Base-by-base conservation (phyloP, 441 rosid species). In the Heliophila coronopifolia region DNA sequence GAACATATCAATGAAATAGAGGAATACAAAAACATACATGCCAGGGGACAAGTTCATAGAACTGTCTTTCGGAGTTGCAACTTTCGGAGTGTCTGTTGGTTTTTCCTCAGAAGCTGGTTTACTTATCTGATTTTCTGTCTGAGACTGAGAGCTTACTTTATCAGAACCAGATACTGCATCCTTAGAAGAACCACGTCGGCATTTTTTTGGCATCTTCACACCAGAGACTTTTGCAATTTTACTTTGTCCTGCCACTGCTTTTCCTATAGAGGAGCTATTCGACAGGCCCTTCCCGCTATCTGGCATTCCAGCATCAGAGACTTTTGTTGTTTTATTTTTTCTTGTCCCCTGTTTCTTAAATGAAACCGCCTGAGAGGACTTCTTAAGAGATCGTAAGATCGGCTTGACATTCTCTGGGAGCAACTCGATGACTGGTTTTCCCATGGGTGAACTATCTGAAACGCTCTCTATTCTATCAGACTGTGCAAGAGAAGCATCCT, bases 81-180 rank as follows among this genome's bases (percentile, higher is more conserved):
- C 54, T 69, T 75, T 86, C 44, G 92, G 78, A 36, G 74, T 70
- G 56, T 60, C 69, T 65, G 69, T 78, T 37, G 60, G 62, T 62
- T 90, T 96, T 39, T 69, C 84, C 47, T 75, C 72, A 32, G 77
- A 45, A 68, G 59, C 62, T 36, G 70, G 50, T 69, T 66, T 76
- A 36, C 68, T 73, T 75, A 65, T 84, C 74, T 72, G 88, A 58
- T 67, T 63, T 10, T 57, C 36, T 47, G 48, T 57, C 36, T 72
- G 83, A 78, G 58, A 73, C 26, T 79, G 85, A 37, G 73, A 41
- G 64, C 66, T 75, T 44, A 47, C 59, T 56, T 72, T 74, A 49
- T 53, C 69, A 4, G 59, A 71, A 54, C 54, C 78, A 20, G 45
- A 32, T 52, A 54, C 66, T 47, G 71, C 19, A 58, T 51, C 74